Evolutionary conservation across 108 stramenopile genomes (phyloP).

Genomic region (Aurantiochytrium sp.): DNA sequence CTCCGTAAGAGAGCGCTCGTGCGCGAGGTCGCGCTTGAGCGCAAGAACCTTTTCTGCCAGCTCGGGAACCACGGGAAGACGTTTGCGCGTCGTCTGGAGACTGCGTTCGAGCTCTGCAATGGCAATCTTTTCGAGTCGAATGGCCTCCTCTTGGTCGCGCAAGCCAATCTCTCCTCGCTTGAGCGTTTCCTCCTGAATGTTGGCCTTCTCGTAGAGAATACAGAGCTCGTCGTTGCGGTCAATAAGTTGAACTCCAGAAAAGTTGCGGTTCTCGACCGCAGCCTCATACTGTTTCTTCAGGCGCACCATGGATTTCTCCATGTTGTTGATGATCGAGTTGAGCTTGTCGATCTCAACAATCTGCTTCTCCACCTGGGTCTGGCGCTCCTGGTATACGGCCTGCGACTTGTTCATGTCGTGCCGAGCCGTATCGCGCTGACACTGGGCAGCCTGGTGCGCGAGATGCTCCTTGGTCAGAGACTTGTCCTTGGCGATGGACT

Average conservation of each 20-base stretch:
- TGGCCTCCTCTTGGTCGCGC: constrained; percentile 39
- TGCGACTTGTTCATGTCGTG: constrained; percentile 42
- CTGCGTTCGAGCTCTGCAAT: constrained; percentile 43
- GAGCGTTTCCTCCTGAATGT: constrained; percentile 52
- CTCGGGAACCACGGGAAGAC: constrained; percentile 30
- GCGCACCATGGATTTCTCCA: constrained; percentile 53
- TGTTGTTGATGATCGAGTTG: constrained; percentile 47
- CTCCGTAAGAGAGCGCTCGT: constrained; percentile 38
- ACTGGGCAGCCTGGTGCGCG: constrained; percentile 42
- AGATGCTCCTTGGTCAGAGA: constrained; percentile 44
- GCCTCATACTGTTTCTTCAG: constrained; percentile 49
- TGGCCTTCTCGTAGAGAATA: constrained; percentile 58
- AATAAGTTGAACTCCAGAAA: constrained; percentile 54
- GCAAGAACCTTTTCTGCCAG: constrained; percentile 16
- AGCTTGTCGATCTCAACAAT: constrained; percentile 58
- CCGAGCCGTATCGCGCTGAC: constrained; percentile 42
- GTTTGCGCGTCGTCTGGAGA: constrained; percentile 20
- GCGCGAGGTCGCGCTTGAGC: constrained; percentile 36
- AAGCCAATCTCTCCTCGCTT: constrained; percentile 45
- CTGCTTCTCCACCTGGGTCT: constrained; percentile 55
- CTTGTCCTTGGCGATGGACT: constrained; percentile 52
- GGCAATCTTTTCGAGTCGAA: constrained; percentile 45
- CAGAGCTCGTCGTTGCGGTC: constrained; percentile 65
- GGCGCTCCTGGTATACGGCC: constrained; percentile 39
- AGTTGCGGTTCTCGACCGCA: constrained; percentile 51